Evolutionary conservation across 1,284 basidiomycete genomes (phyloP), one percentile per base, ranked within the genome.

Genomic region (Trametes sp.): DNA sequence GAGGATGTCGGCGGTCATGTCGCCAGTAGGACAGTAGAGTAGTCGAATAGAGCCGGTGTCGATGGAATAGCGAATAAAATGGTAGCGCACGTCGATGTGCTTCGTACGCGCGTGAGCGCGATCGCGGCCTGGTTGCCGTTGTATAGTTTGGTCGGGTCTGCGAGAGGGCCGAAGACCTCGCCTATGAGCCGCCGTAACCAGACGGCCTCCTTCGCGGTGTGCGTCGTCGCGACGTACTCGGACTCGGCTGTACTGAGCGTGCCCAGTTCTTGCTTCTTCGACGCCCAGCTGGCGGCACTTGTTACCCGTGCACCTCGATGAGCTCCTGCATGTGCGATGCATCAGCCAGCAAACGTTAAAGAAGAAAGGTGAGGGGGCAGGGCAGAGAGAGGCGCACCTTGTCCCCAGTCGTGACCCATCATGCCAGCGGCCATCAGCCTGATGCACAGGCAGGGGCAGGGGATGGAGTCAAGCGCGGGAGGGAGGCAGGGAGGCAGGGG

Each of bases 151-250:
- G 69, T 68, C 9, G 38, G 38, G 16, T 19, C 7, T 6, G 38
- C 13, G 28, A 57, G 36, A n/a, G 44, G 54, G 2, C 31, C 14
- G 59, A 64, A 64, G 28, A 71, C 46, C 21, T 73, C 67, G 9
- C 50, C 50, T 11, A 72, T 54, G 26, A 74, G 54, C 11, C 51
- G 21, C 6, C 64, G 54, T 1, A 75, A 53, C 71, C 72, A 75
- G n/a, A 72, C 44, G 8, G 63, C 65, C 28, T 74, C 70, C 24
- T 66, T 62, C 8, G n/a, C n/a, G n/a, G n/a, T 6, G 24, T 24
- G 50, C 4, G 93, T 74, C 1, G 89, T 85, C 16, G 94, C 87
- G 11, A 95, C 90, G 67, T 90, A 91, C 21, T 68, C 69, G 57
- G 58, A 35, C 26, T 66, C 61, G 29, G 54, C 54, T 9, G 46